phyloP scores from a whole-genome alignment of 2,329 filamentous ascomycete genomes.

The Huntiella decipiens region DNA sequence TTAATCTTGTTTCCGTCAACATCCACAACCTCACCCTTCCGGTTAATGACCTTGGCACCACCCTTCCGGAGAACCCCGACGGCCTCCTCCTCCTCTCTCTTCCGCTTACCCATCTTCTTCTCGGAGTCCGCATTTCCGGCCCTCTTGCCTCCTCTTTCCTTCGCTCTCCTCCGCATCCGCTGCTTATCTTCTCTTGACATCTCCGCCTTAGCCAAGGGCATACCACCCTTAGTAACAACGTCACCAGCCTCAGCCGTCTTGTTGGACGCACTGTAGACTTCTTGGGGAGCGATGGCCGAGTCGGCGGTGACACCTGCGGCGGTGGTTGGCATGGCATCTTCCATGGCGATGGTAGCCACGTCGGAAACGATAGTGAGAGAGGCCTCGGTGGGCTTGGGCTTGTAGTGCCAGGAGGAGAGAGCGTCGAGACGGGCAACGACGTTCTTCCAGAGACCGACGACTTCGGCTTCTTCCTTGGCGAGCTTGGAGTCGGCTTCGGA shows the following conservation, averaged over 20 bases:
- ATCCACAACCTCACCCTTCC: conserved; percentile 69
- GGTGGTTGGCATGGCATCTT: conserved; percentile 78
- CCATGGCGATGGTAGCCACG: conserved; percentile 81
- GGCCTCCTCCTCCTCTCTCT: conserved; percentile 29
- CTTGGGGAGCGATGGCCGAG: conserved; percentile 77
- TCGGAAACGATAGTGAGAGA: conserved; percentile 74
- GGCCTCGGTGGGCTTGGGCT: conserved; percentile 68
- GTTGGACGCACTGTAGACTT: conserved; percentile 71
- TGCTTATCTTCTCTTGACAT: conserved; percentile 75
- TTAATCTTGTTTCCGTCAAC: conserved; percentile 62
- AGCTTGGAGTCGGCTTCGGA: conserved; percentile 69
- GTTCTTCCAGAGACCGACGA: conserved; percentile 66
- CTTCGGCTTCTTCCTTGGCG: conserved; percentile 63
- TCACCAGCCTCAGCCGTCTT: conserved; percentile 41
- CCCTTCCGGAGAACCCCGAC: conserved; percentile 59
- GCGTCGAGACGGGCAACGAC: conserved; percentile 67
- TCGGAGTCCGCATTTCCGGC: conserved; percentile 19
- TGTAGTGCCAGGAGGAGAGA: conserved; percentile 87
- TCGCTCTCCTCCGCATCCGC: conserved; percentile 57
- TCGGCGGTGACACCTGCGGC: conserved; percentile 51
- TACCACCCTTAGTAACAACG: conserved; percentile 56
- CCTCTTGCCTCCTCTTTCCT: conserved; percentile 51
- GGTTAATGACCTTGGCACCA: conserved; percentile 79
- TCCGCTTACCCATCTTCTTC: conserved; percentile 12
- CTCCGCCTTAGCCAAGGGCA: conserved; percentile 65